Base-by-base conservation (phyloP, 305 asterid genomes). In the Stenogyne calaminthoides region DNA sequence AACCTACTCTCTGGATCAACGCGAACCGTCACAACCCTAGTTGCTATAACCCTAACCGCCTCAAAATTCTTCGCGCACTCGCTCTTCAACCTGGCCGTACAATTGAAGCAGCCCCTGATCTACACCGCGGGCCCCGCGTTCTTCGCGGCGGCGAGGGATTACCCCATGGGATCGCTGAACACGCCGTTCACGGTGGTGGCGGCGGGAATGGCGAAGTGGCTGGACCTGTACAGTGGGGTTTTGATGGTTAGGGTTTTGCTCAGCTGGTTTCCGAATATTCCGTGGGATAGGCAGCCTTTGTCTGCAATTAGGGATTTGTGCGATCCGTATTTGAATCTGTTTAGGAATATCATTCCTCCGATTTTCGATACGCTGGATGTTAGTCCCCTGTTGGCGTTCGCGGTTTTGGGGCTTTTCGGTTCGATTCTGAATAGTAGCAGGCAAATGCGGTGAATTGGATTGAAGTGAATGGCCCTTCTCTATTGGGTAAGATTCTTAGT, bases 241-340 rank as follows among this genome's bases (percentile, higher is more conserved):
- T 78, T 93, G 86, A 83, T 86, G 97, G 88, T 89, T 66, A 78
- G 98, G 72, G 96, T 87, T 76, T 78, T 93, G 86, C 81, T 93
- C 72, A 93, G 96, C 32, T 93, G 98, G 98, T 93, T 93, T 57
- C 98, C 98, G 9, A 93, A 93, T 71, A 91, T 93, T 47, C 97
- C 96, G 0, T 93, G 98, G 98, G 98, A 91, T 10, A 78, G 86
- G 64, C 97, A 93, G 84, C 97, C 98, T 6, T 77, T 93, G 37
- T 86, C 90, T 9, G 96, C 98, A 0, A 87, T 93, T 69, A 84
- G 92, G 86, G 97, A 93, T 62, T 86, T 93, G 72, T 91, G 97
- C 79, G 98, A 93, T 86, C 97, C 98, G 6, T 93, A 91, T 81
- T 80, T 93, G 91, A 91, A 85, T 42, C 86, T 93, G 62, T 93